Evolutionary conservation across 345 rosid genomes (phyloP).

Genomic region (Rubroshorea leprosula): DNA sequence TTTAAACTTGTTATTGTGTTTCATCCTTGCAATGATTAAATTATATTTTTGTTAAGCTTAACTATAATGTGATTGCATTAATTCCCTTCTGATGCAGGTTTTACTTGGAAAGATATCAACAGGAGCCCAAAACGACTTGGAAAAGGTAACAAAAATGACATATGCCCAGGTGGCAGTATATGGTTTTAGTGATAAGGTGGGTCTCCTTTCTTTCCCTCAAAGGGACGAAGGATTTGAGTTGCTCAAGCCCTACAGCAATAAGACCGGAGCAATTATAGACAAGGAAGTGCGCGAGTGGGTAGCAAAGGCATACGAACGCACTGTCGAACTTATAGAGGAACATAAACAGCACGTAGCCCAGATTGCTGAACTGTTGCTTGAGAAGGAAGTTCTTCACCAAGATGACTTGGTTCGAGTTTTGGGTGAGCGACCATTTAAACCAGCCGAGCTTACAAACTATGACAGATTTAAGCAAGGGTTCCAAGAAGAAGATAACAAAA

Average conservation of each 20-base stretch:
- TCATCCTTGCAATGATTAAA: background rate
- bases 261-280: conserved; percentile 83
- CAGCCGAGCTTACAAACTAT: conserved; percentile 60
- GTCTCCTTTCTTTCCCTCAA: conserved; percentile 88
- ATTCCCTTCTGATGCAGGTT: conserved; percentile 39
- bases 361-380: conserved; percentile 77
- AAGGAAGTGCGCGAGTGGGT: conserved; percentile 89
- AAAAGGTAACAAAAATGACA: conserved; percentile 92
- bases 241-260: conserved; percentile 86
- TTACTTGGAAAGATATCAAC: conserved; percentile 85
- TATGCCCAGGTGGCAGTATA: conserved; percentile 96
- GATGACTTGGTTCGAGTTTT: conserved; percentile 60
- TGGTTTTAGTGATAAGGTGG: conserved; percentile 95
- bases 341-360: conserved; percentile 74
- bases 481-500: conserved; percentile 33
- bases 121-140: conserved; percentile 92
- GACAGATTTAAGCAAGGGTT: conserved; percentile 77
- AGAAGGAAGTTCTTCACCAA: conserved; percentile 87
- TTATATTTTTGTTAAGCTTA: too few species aligned
- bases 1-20: background rate
- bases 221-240: conserved; percentile 67
- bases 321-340: conserved; percentile 56
- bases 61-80: background rate
- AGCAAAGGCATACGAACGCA: conserved; percentile 56
- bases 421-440: conserved; percentile 81